These are phyloP conservation scores for Vigna unguiculata DNA, from an alignment of 306 rosid genomes.

Conservation along the genomic window DNA sequence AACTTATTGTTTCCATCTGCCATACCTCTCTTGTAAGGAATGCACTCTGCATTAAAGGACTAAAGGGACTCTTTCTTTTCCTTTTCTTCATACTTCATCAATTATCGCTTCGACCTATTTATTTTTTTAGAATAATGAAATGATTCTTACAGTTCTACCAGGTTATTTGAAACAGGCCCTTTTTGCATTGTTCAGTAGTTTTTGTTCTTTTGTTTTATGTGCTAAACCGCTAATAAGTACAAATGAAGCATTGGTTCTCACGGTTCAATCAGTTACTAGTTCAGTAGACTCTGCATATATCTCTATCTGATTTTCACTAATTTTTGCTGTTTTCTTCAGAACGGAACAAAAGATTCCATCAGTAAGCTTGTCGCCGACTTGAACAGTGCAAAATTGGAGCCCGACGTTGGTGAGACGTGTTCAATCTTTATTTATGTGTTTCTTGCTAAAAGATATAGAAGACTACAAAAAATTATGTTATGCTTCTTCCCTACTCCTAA, in stretches of 20 bases:
- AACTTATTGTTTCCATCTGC: background rate
- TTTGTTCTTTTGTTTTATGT: slow-evolving; percentile 25
- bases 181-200: slow-evolving; percentile 36
- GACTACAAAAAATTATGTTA: slow-evolving; percentile 5
- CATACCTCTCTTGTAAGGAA: slow-evolving; percentile 12
- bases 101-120: background rate
- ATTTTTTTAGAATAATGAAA: slow-evolving; percentile 6
- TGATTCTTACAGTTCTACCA: slow-evolving; percentile 1
- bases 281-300: background rate
- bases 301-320: slow-evolving; percentile 19
- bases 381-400: slow-evolving; percentile 84
- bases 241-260: slow-evolving; percentile 21
- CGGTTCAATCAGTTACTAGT: slow-evolving; percentile 15
- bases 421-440: slow-evolving; percentile 10
- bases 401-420: slow-evolving; percentile 87
- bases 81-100: slow-evolving; percentile 4
- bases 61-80: background rate
- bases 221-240: slow-evolving; percentile 4
- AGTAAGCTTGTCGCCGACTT: slow-evolving; percentile 91
- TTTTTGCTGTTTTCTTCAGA: slow-evolving; percentile 53
- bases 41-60: background rate
- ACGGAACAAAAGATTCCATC: slow-evolving; percentile 93
- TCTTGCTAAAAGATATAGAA: slow-evolving; percentile 24
- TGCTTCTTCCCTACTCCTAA: slow-evolving; percentile 32
- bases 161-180: background rate